A percentile compares a stretch with the other conserved stretches of the same genome.
phyloP scores from a whole-genome alignment of 2,329 filamentous ascomycete genomes.

The Rhynchosporium graminicola region DNA sequence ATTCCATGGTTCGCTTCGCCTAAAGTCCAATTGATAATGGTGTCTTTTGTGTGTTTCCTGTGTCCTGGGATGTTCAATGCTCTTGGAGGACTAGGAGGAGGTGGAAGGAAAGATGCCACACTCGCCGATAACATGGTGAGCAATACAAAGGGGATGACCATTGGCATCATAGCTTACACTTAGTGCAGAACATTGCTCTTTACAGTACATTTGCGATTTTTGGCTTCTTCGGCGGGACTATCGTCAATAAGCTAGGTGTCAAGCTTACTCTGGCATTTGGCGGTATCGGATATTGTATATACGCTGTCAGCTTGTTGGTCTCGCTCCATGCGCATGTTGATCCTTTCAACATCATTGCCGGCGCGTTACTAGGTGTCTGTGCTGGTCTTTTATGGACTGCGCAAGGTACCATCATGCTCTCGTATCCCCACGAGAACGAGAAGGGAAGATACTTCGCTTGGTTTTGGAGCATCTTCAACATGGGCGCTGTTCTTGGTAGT shows the following conservation, averaged over 20 bases:
- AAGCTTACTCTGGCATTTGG: constrained; percentile 68
- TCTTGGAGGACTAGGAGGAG: constrained; percentile 64
- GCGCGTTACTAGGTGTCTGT: constrained; percentile 74
- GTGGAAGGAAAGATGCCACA: constrained; percentile 54
- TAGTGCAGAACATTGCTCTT: constrained; percentile 44
- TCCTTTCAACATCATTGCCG: constrained; percentile 75
- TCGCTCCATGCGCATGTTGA: constrained; percentile 68
- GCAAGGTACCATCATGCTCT: constrained; percentile 86
- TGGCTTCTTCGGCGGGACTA: constrained; percentile 72
- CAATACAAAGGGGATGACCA: neutral
- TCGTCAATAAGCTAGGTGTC: constrained; percentile 76
- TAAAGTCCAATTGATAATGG: constrained; percentile 69
- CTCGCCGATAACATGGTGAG: constrained; percentile 51
- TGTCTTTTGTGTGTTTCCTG: constrained; percentile 69
- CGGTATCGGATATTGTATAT: constrained; percentile 75
- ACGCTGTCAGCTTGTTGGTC: constrained; percentile 68
- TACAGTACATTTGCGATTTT: constrained; percentile 57
- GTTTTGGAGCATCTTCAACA: constrained; percentile 96
- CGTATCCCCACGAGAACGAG: constrained; percentile 76
- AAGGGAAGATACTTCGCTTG: constrained; percentile 89
- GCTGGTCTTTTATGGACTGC: constrained; percentile 81
- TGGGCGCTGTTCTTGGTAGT: constrained; percentile 84
- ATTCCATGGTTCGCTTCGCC: constrained; percentile 73
- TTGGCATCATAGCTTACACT: constrained; percentile 5
- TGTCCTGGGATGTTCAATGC: constrained; percentile 76